Base-by-base conservation (phyloP, 179 eudicot genomes). In the Dionaea muscipula region DNA sequence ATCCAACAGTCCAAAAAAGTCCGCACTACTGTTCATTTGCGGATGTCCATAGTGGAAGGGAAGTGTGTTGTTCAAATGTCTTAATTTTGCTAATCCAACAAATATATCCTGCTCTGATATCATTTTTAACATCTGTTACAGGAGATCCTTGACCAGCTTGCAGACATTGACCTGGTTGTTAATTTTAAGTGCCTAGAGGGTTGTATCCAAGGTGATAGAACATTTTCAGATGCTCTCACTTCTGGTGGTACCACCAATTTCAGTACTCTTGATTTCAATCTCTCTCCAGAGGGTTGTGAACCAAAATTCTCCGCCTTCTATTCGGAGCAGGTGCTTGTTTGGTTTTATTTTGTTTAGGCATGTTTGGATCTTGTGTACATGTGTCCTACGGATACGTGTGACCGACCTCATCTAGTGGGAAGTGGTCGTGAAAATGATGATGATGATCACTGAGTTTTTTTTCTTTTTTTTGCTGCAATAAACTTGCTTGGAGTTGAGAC, bases 81-180 rank as follows among this genome's bases (percentile, higher is more conserved):
- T n/a, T n/a, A n/a, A n/a, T n/a, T n/a, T n/a, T n/a, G n/a, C n/a
- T n/a, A n/a, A n/a, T n/a, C n/a, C n/a, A n/a, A n/a, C n/a, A n/a
- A n/a, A n/a, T n/a, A n/a, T n/a, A n/a, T n/a, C n/a, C 35, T 28
- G 35, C 3, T 28, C 35, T 28, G 35, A 22, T 23, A 16, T 57
- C 19, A 24, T 59, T 25, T 13, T 16, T 14, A 15, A 57, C 38
- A 36, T 40, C 26, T 49, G 38, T 53, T 47, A 16, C 59, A 70
- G 69, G 74, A 64, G 57, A 64, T 64, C 66, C 62, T 70, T 44
- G 69, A 64, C 44, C 48, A 64, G 35, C 61, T 70, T 45, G 63
- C 54, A 28, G 69, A 70, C 23, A 59, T 70, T 43, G 68, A 70
- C 55, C 62, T 70, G 43, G 74, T 70, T 49, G 69, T 70, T 45